These are phyloP conservation scores for Coniosporium tulheliwenetii DNA, from an alignment of 2,329 filamentous ascomycete genomes.

Conservation along the genomic window DNA sequence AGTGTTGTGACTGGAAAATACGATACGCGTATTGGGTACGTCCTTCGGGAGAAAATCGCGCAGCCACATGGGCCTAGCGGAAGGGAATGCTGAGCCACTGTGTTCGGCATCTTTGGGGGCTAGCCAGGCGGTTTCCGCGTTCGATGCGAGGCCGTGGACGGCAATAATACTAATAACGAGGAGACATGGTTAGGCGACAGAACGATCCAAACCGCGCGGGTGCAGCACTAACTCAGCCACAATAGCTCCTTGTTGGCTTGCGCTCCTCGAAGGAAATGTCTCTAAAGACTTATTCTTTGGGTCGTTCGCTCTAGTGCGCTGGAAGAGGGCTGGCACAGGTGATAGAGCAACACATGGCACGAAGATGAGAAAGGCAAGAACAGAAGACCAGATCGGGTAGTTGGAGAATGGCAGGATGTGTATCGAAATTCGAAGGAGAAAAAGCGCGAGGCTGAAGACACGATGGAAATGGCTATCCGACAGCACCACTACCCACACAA, in stretches of 20 bases:
- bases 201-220: too few species aligned
- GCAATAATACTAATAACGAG: neutral
- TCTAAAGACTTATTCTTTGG: too few species aligned
- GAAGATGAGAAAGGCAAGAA: neutral
- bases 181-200: too few species aligned
- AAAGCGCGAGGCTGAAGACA: neutral
- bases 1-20: conserved; percentile 2
- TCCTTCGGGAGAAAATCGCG: neutral
- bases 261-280: too few species aligned
- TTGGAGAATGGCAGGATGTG: neutral
- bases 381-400: too few species aligned
- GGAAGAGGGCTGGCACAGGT: neutral
- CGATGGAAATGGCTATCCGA: conserved; percentile 1
- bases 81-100: neutral
- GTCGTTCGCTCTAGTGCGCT: neutral
- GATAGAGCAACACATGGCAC: conserved; percentile 1
- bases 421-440: neutral
- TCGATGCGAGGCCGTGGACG: neutral
- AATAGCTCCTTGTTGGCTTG: too few species aligned
- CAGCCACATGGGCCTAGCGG: neutral
- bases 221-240: too few species aligned
- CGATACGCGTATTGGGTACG: neutral
- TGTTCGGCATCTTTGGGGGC: neutral
- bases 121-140: neutral
- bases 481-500: neutral